Percentiles rank a stretch among this genome's conserved stretches.
These are phyloP conservation scores for Citrus trifoliata DNA, from an alignment of 345 rosid species.

Conservation along the genomic window DNA sequence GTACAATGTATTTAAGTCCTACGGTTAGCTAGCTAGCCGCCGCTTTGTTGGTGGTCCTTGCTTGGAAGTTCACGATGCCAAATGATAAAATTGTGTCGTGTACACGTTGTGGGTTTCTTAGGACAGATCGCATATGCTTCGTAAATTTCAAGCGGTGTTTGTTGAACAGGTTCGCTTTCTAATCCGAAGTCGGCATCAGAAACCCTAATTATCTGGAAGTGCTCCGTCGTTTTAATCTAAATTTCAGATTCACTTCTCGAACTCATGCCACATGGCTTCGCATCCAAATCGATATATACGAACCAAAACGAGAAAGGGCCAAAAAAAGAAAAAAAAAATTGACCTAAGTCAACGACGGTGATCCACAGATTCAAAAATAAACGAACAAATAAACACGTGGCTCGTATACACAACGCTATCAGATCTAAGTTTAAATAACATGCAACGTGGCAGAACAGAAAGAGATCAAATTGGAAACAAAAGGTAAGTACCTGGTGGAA, in stretches of 20 bases:
- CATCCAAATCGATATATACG: neutral
- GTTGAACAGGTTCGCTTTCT: neutral
- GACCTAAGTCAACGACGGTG: neutral
- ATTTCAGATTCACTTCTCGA: too few species aligned
- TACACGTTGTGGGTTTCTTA: neutral
- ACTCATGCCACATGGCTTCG: too few species aligned
- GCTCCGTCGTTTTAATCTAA: too few species aligned
- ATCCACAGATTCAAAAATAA: neutral
- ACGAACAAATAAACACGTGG: conserved; percentile 6
- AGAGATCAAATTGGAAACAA: neutral
- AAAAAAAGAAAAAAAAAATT: too few species aligned
- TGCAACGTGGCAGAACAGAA: conserved; percentile 18
- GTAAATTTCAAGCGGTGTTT: neutral
- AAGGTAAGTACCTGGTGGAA: conserved; percentile 76
- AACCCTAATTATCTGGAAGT: neutral
- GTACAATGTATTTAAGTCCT: neutral
- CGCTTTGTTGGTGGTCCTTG: too few species aligned
- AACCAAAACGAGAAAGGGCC: neutral
- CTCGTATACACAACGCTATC: neutral
- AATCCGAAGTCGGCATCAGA: neutral
- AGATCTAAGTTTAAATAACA: neutral
- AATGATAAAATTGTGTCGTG: neutral
- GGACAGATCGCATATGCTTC: neutral
- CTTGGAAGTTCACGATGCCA: neutral
- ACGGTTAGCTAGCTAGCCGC: neutral